Evolutionary conservation across 768 basidiomycete genomes (phyloP), one percentile per base, ranked within the genome.

Genomic region (Saitozyma sp.): DNA sequence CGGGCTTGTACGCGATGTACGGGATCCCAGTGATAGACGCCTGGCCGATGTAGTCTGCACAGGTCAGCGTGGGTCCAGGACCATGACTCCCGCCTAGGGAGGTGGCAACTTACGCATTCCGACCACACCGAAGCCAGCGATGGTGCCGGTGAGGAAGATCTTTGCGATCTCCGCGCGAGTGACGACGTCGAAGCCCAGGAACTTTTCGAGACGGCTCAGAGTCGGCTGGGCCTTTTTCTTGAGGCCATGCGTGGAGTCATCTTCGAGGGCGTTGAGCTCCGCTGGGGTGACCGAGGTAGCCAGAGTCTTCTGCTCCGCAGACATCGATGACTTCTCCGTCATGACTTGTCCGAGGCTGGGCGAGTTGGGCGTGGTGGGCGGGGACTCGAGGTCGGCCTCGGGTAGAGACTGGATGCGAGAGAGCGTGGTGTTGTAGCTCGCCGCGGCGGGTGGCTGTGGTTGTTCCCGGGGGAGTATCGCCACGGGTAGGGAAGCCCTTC

Each of bases 31-130:
- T 69, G 68, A 80, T 79, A 16, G 78, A 79, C 2, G 67, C 58
- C 67, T 80, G 80, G 13, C 80, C 80, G 62, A 80, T 74, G 59
- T 80, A 80, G 57, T 80, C 76, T 57, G 38, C 4, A 16, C 13
- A 19, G 8, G n/a, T 61, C 53, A 29, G 29, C 11, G 45, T 46
- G 45, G 56, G 61, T 45, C 14, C 9, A 53, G 6, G 45, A 13
- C 45, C 40, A 19, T 52, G 20, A 60, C 48, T 11, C 8, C 6
- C 11, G 29, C 17, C 54, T 1, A 14, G 37, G 20, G n/a, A 29
- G 2, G 5, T 29, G 29, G n/a, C 39, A 43, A 46, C 79, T 71
- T 54, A 80, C 79, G 79, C 79, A 80, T 80, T 16, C 68, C 77
- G 20, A 69, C 78, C 19, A 80, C 75, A 20, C 79, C 79, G 43